Evolutionary conservation across 208 protist species (phyloP).

Genomic region (Crithidia bombi): DNA sequence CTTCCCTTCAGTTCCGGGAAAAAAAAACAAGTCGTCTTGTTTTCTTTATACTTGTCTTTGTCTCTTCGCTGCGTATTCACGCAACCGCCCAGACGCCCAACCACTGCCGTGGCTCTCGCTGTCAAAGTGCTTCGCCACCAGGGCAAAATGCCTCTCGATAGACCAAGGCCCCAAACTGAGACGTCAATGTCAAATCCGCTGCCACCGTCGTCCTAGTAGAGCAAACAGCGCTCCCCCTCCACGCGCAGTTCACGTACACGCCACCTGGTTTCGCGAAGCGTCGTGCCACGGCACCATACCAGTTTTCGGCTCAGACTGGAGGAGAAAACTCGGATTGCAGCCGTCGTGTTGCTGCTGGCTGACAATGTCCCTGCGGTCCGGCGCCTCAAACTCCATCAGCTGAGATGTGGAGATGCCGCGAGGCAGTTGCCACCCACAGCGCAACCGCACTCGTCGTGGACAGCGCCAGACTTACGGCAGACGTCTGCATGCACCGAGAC

Average conservation of each 20-base stretch:
- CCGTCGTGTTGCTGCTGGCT: conserved; percentile 19
- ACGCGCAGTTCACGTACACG: conserved; percentile 66
- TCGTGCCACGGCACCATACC: conserved; percentile 34
- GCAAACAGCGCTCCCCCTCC: conserved; percentile 40
- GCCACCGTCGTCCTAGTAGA: conserved; percentile 57
- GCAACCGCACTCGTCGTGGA: neutral
- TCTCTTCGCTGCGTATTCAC: neutral
- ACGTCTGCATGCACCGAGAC: conserved; percentile 49
- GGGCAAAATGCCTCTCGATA: conserved; percentile 34
- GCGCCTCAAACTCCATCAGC: conserved; percentile 39
- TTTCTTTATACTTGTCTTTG: neutral
- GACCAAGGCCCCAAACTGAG: conserved; percentile 52
- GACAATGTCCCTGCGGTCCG: conserved; percentile 12
- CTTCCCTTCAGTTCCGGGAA: too few relatives aligned
- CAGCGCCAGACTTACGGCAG: conserved; percentile 21
- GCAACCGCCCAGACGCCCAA: neutral
- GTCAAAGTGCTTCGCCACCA: conserved; percentile 17
- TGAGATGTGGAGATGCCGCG: conserved; percentile 25
- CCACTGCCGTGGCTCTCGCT: too few relatives aligned
- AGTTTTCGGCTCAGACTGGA: conserved; percentile 51
- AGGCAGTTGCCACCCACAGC: neutral
- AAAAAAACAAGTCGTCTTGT: too few relatives aligned
- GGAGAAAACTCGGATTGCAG: conserved; percentile 47
- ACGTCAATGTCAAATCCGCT: conserved; percentile 49
- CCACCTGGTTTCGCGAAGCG: conserved; percentile 5